Conservation (phyloP, 345 rosid genomes). For the Anacardium occidentale region DNA sequence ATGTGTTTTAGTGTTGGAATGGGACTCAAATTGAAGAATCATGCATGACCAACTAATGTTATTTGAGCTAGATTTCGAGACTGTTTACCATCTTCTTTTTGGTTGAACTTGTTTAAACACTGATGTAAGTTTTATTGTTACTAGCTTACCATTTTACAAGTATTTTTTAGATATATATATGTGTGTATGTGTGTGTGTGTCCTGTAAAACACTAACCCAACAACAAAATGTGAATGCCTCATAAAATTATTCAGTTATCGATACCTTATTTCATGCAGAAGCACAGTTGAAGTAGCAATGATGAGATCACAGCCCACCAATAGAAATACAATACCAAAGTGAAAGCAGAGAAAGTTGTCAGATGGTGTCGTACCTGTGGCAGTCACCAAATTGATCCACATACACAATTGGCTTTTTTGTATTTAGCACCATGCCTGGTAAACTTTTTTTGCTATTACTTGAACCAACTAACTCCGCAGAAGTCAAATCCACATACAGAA, state of each 20-base stretch:
- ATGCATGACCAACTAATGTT: not conserved
- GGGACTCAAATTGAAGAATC: not conserved
- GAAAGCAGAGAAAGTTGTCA: constrained; percentile 14
- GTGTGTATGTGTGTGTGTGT: not conserved
- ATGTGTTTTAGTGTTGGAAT: not conserved
- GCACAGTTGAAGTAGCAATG: not conserved
- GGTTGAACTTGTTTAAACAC: not conserved
- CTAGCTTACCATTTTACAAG: not conserved
- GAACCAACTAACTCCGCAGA: constrained; percentile 70
- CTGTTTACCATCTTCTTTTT: not conserved
- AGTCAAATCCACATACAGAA: constrained; percentile 74
- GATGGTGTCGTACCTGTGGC: constrained; percentile 54
- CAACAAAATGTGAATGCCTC: not conserved
- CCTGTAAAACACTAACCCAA: not conserved
- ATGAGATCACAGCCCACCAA: not conserved
- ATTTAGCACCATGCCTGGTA: constrained; percentile 88
- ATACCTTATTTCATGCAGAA: not conserved
- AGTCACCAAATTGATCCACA: constrained; percentile 58
- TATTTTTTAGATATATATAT: not conserved
- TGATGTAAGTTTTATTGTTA: not conserved
- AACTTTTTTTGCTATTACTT: constrained; percentile 51
- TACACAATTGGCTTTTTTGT: constrained; percentile 64
- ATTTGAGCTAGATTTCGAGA: not conserved
- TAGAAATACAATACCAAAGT: not conserved
- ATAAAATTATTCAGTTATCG: not conserved